phyloP scores from a whole-genome alignment of 106 monocot genomes.

The Phalaenopsis aphrodite region DNA sequence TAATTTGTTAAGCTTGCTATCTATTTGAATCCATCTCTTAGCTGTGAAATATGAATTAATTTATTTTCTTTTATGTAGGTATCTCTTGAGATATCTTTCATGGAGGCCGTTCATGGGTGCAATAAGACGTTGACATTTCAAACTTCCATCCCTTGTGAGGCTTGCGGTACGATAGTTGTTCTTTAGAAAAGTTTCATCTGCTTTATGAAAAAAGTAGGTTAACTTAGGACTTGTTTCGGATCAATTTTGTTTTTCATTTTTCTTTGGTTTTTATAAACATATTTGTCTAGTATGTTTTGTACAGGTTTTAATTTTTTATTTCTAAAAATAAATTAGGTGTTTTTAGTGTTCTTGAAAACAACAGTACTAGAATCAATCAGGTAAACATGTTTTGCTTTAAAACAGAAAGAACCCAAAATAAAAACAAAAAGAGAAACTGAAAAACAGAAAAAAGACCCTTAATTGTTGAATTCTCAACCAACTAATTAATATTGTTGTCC shows the following conservation, averaged over 20 bases:
- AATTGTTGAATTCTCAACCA: neutral
- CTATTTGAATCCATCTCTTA: neutral
- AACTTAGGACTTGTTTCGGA: neutral
- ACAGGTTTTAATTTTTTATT: too few species aligned
- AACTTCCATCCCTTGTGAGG: constrained; percentile 43
- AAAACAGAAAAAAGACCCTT: too few species aligned
- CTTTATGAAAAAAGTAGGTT: neutral
- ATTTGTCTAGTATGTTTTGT: too few species aligned
- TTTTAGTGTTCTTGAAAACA: too few species aligned
- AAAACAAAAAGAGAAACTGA: too few species aligned
- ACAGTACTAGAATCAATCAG: too few species aligned
- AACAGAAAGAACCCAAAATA: too few species aligned
- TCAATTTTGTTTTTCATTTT: too few species aligned
- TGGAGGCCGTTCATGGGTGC: constrained; percentile 83
- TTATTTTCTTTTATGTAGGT: constrained; percentile 26
- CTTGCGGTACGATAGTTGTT: constrained; percentile 63
- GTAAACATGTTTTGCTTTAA: too few species aligned
- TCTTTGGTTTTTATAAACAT: too few species aligned
- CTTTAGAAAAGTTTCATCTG: neutral
- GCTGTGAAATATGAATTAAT: neutral
- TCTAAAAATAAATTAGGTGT: too few species aligned
- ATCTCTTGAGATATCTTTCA: constrained; percentile 70
- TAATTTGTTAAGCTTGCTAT: neutral
- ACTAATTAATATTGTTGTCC: neutral
- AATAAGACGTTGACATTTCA: constrained; percentile 50